Conservation (phyloP, 441 rosid genomes). For the Eruca vesicaria region DNA sequence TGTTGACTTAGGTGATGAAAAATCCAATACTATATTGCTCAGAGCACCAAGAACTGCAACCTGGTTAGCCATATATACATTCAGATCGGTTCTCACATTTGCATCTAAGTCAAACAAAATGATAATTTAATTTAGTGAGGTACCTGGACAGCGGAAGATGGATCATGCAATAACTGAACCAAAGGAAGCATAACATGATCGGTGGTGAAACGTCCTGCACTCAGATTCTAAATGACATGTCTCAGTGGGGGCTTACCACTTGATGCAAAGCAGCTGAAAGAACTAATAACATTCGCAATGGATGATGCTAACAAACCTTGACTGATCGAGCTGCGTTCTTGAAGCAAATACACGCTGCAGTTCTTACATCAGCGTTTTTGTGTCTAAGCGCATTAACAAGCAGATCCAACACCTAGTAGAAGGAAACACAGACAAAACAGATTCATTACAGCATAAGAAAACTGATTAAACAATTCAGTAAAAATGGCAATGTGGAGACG, state of each 20-base stretch:
- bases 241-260: neutral
- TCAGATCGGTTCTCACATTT: neutral
- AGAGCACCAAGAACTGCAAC: neutral
- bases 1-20: neutral
- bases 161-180: neutral
- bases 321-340: neutral
- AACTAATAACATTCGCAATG: neutral
- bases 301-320: neutral
- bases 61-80: neutral
- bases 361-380: neutral
- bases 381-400: neutral
- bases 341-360: neutral
- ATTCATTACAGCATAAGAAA: neutral
- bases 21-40: neutral
- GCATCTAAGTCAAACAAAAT: neutral
- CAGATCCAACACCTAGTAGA: neutral
- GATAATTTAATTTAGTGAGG: neutral
- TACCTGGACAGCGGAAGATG: neutral
- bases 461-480: neutral
- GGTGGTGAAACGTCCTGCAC: neutral
- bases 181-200: neutral
- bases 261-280: neutral
- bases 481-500: neutral
- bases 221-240: neutral
- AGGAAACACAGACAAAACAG: neutral